A percentile compares a stretch with the other conserved stretches of the same genome.
These are phyloP conservation scores for Oxyria digyna DNA, from an alignment of 148 eudicot genomes.

Conservation along the genomic window DNA sequence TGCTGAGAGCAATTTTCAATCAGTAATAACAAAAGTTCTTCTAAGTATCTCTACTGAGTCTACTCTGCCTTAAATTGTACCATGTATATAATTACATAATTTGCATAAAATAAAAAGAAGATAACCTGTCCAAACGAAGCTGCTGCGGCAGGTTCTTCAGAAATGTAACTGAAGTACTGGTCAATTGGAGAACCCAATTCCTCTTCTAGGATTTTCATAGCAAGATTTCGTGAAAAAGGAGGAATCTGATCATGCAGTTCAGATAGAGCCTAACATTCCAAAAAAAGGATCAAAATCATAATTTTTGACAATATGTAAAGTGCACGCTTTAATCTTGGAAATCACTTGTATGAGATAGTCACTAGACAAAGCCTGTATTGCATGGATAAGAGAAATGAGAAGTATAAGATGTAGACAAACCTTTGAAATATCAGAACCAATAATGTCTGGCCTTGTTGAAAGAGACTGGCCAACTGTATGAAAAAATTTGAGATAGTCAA, in stretches of 20 bases:
- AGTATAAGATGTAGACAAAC: constrained; percentile 20
- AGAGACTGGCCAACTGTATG: constrained; percentile 97
- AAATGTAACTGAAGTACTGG: constrained; percentile 51
- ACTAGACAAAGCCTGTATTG: too few relatives aligned
- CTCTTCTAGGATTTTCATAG: constrained; percentile 90
- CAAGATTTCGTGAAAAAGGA: constrained; percentile 70
- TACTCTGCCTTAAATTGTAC: neutral
- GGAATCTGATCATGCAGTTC: constrained; percentile 96
- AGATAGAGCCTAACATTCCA: constrained; percentile 53
- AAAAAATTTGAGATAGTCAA: neutral
- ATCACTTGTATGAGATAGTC: neutral
- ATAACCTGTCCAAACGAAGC: constrained; percentile 98
- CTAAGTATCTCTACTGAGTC: neutral
- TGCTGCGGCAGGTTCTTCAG: constrained; percentile 94
- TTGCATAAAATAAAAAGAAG: constrained; percentile 8
- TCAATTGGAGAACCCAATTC: constrained; percentile 65
- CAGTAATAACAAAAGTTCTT: too few relatives aligned
- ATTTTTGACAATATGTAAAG: neutral
- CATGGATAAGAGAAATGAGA: neutral
- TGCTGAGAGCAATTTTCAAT: too few relatives aligned
- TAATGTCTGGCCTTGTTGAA: constrained; percentile 93
- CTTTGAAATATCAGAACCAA: constrained; percentile 72
- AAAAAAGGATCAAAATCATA: constrained; percentile 3
- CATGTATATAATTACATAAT: neutral
- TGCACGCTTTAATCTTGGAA: neutral